Base-by-base conservation (phyloP, 257 asterid genomes). In the Solanum corneliomulleri region DNA sequence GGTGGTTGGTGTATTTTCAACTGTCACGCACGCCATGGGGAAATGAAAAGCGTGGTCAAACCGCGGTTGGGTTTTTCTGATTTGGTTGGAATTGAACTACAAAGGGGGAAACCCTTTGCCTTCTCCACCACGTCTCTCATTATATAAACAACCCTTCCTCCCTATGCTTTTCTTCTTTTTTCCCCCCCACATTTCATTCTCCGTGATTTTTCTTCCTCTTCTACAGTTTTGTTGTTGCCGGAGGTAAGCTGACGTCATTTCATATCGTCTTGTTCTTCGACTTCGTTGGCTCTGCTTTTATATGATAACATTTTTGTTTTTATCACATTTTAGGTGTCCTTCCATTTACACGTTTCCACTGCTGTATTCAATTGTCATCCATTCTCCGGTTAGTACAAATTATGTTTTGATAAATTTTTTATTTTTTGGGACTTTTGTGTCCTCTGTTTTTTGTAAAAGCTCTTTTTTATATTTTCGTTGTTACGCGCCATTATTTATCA, bases 161-260 rank as follows among this genome's bases (percentile, higher is more conserved):
- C 66, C 39, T 29, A 9, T 64, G 0, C 62, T 87, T 84, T 87
- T 87, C 85, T 72, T 87, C 87, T 77, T 86, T 52, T 2, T 49
- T 13, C 13, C 4, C 2, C 2, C 58, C 62, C 62, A 56, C 64
- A 56, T 56, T 56, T 56, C 64, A 25, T 56, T 56, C 64, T 56
- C 64, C 64, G 11, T 56, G 6, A 41, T n/a, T 89, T 13, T 18
- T 64, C 68, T 89, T 3, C 82, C 90, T 52, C 39, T 91, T 85
- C 89, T 89, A 82, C 76, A 37, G 23, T 86, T 89, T 81, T n/a
- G 20, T 58, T 47, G 33, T 66, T 31, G 86, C 45, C 35, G 15
- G 64, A 89, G 90, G 91, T 87, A 56, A 72, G 88, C 71, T 83
- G 86, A 60, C 88, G 87, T 81, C 87, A 56, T 85, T 77, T 64